Conservation (phyloP, 805 yeast species). For the Torulaspora maleeae region DNA sequence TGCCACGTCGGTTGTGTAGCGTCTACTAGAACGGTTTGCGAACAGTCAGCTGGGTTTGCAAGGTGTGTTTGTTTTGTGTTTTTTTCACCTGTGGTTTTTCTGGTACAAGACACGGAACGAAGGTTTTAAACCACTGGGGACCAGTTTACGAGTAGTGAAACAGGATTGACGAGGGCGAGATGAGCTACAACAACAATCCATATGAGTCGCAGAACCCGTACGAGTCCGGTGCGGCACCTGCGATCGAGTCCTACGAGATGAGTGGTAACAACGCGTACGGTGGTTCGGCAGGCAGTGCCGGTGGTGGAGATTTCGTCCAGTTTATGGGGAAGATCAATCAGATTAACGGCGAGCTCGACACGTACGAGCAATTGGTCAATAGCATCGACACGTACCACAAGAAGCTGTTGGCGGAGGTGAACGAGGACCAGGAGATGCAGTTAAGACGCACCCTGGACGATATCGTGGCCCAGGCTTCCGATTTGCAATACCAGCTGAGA, state of each 20-base stretch:
- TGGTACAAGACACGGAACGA: conserved; percentile 5
- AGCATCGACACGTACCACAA: conserved; percentile 67
- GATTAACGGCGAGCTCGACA: conserved; percentile 63
- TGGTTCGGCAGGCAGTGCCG: conserved; percentile 18
- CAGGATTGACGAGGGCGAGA: conserved; percentile 5
- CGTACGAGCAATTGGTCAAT: conserved; percentile 64
- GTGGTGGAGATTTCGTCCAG: conserved; percentile 49
- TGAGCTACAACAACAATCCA: conserved; percentile 34
- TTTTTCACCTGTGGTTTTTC: conserved; percentile 2
- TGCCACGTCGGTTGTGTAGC: too few relatives aligned
- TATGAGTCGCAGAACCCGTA: conserved; percentile 25
- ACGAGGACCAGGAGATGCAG: conserved; percentile 62
- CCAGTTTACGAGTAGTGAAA: not conserved
- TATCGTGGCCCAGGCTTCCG: conserved; percentile 70
- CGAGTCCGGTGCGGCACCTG: conserved; percentile 8
- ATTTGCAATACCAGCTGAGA: conserved; percentile 72
- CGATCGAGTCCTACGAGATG: conserved; percentile 23
- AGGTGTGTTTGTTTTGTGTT: conserved; percentile 4
- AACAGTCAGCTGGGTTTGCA: too few relatives aligned
- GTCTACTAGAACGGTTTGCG: too few relatives aligned
- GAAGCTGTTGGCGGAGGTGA: conserved; percentile 66
- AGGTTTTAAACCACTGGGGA: not conserved
- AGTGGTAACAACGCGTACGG: conserved; percentile 21
- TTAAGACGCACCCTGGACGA: conserved; percentile 72
- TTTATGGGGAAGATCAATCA: conserved; percentile 67